Conservation (phyloP, 225 moss, liverwort and hornwort genomes). For the Rhytidiadelphus loreus region DNA sequence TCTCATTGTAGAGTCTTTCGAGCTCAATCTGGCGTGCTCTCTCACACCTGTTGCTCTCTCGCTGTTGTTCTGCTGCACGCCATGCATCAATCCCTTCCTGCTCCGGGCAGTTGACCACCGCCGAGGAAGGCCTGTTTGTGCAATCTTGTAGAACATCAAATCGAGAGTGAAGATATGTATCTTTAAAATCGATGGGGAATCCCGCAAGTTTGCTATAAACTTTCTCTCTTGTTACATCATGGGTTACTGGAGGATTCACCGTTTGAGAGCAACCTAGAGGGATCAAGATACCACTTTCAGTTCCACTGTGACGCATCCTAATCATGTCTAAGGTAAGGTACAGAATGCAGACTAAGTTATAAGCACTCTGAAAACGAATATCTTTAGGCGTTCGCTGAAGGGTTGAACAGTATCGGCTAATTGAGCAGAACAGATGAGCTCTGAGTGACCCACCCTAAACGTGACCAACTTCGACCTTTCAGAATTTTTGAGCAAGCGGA, state of each 20-base stretch:
- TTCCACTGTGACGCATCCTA: background rate
- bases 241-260: slow-evolving; percentile 28
- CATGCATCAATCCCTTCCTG: slow-evolving; percentile 61
- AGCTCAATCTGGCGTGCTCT: slow-evolving; percentile 57
- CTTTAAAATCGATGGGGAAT: slow-evolving; percentile 72
- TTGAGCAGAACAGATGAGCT: background rate
- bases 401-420: background rate
- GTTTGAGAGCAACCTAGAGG: slow-evolving; percentile 36
- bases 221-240: slow-evolving; percentile 44
- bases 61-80: slow-evolving; percentile 66
- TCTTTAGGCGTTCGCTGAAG: background rate
- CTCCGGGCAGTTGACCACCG: slow-evolving; percentile 19
- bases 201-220: slow-evolving; percentile 62
- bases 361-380: background rate
- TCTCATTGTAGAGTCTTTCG: slow-evolving; percentile 61
- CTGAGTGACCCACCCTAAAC: background rate
- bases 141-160: slow-evolving; percentile 68
- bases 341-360: background rate
- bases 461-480: background rate
- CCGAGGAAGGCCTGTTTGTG: slow-evolving; percentile 37
- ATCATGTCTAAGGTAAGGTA: background rate
- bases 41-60: slow-evolving; percentile 49
- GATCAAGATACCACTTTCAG: background rate
- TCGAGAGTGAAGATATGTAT: slow-evolving; percentile 85
- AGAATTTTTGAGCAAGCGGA: background rate